phyloP scores from a whole-genome alignment of 768 basidiomycete species.

The Artomyces pyxidatus region DNA sequence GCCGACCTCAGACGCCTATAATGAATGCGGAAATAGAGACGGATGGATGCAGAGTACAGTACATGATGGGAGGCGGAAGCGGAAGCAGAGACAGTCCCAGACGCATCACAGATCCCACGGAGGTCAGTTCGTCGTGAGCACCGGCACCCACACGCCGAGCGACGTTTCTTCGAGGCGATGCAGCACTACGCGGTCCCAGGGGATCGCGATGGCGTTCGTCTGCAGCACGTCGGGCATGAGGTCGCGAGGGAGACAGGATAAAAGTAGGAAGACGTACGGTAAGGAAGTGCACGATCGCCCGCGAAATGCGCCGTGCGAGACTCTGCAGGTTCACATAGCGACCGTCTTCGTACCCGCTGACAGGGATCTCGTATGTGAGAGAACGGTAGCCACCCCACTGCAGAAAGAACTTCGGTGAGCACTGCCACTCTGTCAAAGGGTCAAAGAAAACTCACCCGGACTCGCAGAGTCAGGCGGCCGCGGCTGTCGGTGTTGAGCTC shows the following conservation, averaged over 20 bases:
- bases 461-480: constrained; percentile 9
- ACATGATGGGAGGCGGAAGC: background rate
- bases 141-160: constrained; percentile 11
- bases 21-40: no score
- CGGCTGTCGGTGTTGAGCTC: constrained; percentile 8
- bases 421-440: background rate
- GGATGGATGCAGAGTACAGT: no score
- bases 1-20: no score
- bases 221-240: background rate
- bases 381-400: constrained; percentile 15
- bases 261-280: constrained; percentile 3
- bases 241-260: background rate
- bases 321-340: constrained; percentile 8
- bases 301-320: constrained; percentile 12
- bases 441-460: constrained; percentile 8
- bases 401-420: background rate
- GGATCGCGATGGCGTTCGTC: constrained; percentile 12
- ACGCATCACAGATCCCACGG: constrained; percentile 5
- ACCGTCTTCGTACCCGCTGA: constrained; percentile 7
- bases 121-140: constrained; percentile 9
- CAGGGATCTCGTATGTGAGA: constrained; percentile 12
- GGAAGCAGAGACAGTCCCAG: constrained; percentile 5
- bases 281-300: constrained; percentile 16
- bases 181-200: constrained; percentile 14
- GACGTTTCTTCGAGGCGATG: constrained; percentile 14